Percentiles rank a stretch among this genome's conserved stretches.
These are phyloP conservation scores for Globisporangium orthogonon DNA, from an alignment of 352 stramenopile species.

Conservation along the genomic window DNA sequence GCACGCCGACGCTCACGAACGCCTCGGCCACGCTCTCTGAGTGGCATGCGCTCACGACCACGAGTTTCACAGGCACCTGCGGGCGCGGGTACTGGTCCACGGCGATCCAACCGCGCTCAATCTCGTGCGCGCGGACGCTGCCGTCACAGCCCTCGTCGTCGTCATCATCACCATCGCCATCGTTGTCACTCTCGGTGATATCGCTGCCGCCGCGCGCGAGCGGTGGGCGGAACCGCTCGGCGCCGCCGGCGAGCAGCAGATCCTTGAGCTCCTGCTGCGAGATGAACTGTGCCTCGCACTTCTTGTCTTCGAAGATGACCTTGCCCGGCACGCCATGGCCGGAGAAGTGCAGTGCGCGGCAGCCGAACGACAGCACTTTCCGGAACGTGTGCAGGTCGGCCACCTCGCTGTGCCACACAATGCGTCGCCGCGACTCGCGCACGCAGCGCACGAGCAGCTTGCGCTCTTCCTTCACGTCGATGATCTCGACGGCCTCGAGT, in stretches of 20 bases:
- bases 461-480: conserved; percentile 76
- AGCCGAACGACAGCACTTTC: conserved; percentile 75
- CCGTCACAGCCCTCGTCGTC: conserved; percentile 9
- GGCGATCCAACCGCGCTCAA: conserved; percentile 39
- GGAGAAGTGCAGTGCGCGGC: conserved; percentile 72
- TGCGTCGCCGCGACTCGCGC: conserved; percentile 49
- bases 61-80: conserved; percentile 58
- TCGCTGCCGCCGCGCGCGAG: conserved; percentile 7
- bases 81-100: conserved; percentile 29
- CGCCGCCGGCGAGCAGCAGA: conserved; percentile 58
- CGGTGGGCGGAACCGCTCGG: conserved; percentile 18
- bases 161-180: conserved; percentile 5
- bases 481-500: conserved; percentile 78
- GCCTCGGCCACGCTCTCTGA: conserved; percentile 84
- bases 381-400: conserved; percentile 77
- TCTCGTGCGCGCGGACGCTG: conserved; percentile 26
- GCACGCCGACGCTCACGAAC: conserved; percentile 86
- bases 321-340: conserved; percentile 68
- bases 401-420: conserved; percentile 76
- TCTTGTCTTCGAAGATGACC: conserved; percentile 79
- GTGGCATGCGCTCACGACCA: conserved; percentile 89
- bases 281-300: conserved; percentile 78
- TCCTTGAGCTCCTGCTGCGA: conserved; percentile 75
- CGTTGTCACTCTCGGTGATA: conserved; percentile 2
- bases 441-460: conserved; percentile 69